These are phyloP conservation scores for Cyclotella kingstonii DNA, from an alignment of 108 stramenopile species.

Conservation along the genomic window DNA sequence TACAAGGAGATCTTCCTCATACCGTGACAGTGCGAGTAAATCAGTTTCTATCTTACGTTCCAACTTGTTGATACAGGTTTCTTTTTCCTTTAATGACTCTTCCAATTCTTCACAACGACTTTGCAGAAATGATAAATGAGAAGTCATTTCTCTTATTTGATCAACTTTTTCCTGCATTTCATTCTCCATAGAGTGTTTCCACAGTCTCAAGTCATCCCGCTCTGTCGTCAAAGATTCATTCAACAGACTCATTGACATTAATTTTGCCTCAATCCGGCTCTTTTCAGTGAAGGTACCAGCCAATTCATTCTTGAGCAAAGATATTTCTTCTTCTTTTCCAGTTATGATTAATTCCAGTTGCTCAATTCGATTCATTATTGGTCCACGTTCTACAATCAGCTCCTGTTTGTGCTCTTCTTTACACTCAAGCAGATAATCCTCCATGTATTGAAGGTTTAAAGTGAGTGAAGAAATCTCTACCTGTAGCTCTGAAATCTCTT, in stretches of 20 bases:
- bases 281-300: background rate
- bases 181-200: background rate
- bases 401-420: too few species aligned
- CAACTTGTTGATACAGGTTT: background rate
- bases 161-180: background rate
- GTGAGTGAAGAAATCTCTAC: too few species aligned
- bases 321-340: conserved; percentile 1
- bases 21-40: background rate
- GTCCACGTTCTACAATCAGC: too few species aligned
- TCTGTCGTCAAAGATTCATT: conserved; percentile 3
- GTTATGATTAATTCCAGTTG: background rate
- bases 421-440: too few species aligned
- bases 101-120: conserved; percentile 2
- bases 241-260: background rate
- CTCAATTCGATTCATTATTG: too few species aligned
- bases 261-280: background rate
- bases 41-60: conserved; percentile 1
- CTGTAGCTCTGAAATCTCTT: too few species aligned
- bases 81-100: conserved; percentile 1
- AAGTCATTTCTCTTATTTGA: conserved; percentile 2
- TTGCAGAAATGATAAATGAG: background rate
- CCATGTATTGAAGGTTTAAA: too few species aligned
- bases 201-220: background rate
- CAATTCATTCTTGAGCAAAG: background rate
- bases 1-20: conserved; percentile 4